A percentile compares a stretch with the other conserved stretches of the same genome.
These are phyloP conservation scores for Stellera chamaejasme DNA, from an alignment of 345 rosid genomes.

Conservation along the genomic window DNA sequence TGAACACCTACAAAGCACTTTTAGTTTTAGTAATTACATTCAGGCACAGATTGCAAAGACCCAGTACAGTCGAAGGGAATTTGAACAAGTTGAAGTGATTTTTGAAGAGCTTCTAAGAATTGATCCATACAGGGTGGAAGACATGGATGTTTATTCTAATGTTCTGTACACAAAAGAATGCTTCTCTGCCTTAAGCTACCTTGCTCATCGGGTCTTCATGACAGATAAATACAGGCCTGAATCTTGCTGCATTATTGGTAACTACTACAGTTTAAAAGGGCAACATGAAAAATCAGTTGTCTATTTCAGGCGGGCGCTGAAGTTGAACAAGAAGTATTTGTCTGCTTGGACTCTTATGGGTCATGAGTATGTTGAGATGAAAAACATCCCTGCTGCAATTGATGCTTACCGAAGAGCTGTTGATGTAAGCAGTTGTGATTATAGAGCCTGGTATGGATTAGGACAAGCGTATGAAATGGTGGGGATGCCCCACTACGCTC, in stretches of 20 bases:
- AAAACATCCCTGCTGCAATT: conserved; percentile 90
- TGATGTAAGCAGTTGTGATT: conserved; percentile 80
- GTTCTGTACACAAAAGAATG: conserved; percentile 93
- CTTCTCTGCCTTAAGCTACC: conserved; percentile 79
- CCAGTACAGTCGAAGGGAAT: conserved; percentile 84
- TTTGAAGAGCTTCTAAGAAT: conserved; percentile 82
- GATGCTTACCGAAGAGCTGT: conserved; percentile 97
- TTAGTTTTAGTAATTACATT: conserved; percentile 73
- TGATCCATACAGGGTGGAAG: conserved; percentile 87
- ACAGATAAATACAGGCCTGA: conserved; percentile 95
- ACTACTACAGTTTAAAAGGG: conserved; percentile 95
- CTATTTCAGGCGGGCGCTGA: conserved; percentile 96
- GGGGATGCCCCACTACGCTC: conserved; percentile 90
- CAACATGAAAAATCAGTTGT: conserved; percentile 87
- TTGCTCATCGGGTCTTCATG: conserved; percentile 79
- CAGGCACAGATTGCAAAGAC: conserved; percentile 96
- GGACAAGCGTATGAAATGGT: conserved; percentile 98
- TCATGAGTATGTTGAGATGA: conserved; percentile 95
- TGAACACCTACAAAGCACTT: conserved; percentile 60
- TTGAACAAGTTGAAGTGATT: conserved; percentile 90
- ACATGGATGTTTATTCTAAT: conserved; percentile 96
- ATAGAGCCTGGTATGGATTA: conserved; percentile 95
- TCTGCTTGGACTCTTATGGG: conserved; percentile 99
- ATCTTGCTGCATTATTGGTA: conserved; percentile 94
- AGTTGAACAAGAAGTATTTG: conserved; percentile 74